Percentiles rank a stretch among this genome's conserved stretches.
These are phyloP conservation scores for Protea cynaroides DNA, from an alignment of 164 flowering plant species.

Conservation along the genomic window DNA sequence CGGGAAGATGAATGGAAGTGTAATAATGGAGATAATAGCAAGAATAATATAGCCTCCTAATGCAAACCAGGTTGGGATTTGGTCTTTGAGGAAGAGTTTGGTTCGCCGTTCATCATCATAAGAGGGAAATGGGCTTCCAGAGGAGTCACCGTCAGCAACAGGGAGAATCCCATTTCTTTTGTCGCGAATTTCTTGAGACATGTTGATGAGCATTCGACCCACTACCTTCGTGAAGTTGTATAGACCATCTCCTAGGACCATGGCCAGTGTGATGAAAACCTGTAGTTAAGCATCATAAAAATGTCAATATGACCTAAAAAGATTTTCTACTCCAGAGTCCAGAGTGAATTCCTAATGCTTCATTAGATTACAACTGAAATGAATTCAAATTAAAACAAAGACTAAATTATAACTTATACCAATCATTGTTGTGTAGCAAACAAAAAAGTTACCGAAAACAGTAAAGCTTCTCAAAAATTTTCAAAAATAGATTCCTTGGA, in stretches of 20 bases:
- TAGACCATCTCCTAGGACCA: conserved; percentile 18
- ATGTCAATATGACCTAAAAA: no score
- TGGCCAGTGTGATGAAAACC: conserved; percentile 26
- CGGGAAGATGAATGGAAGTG: conserved; percentile 41
- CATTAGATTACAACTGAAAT: no score
- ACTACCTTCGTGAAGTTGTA: conserved; percentile 19
- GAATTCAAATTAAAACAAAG: no score
- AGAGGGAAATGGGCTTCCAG: not conserved
- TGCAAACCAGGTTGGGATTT: conserved; percentile 23
- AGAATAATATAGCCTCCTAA: conserved; percentile 32
- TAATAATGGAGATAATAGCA: conserved; percentile 30
- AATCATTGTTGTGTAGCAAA: no score
- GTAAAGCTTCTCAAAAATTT: no score
- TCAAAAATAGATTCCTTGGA: no score
- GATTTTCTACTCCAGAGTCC: no score
- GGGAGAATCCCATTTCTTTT: not conserved
- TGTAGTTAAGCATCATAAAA: no score
- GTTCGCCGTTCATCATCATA: conserved; percentile 35
- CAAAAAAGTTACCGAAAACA: no score
- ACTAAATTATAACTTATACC: no score
- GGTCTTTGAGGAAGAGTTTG: conserved; percentile 26
- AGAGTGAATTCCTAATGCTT: no score
- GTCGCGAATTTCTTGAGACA: conserved; percentile 12
- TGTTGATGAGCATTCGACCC: conserved; percentile 10
- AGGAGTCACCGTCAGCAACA: not conserved